Base-by-base conservation (phyloP, 148 eudicot species). In the Rhododendron kiyosumense region DNA sequence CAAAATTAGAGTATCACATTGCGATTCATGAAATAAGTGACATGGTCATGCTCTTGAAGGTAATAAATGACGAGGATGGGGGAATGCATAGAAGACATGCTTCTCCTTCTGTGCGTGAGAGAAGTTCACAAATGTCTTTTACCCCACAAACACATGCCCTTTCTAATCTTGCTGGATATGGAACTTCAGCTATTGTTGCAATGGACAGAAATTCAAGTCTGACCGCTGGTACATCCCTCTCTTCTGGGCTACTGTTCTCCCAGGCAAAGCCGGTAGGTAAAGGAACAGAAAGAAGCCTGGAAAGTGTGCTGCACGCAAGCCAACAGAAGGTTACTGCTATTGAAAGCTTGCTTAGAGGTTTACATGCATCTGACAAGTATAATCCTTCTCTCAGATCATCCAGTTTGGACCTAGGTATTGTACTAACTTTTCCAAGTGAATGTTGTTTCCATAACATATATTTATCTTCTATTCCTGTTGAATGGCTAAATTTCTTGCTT, bases 281-380 rank as follows among this genome's bases (percentile, higher is more conserved):
- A 91, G 93, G 89, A 22, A 83, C 94, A 77, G 98, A 97, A 36
- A 96, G 98, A 78, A 94, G 92, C 91, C 90, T 97, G 87, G 98
- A 97, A 91, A 95, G 96, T 86, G 98, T 97, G 65, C 87, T 97
- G 86, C 91, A 91, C 83, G 90, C 99, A 32, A 97, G 99, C 92
- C 95, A 97, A 88, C 98, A 97, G 90, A 97, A 97, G 90, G 99
- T 97, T 85, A 89, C 98, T 51, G 99, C 99, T n/a, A 97, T 97
- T 87, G 99, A 97, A 89, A 97, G 95, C 90, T 90, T 97, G 96
- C 99, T 97, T 85, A 89, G 96, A 89, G 98, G 99, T 85, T 83
- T 97, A 87, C 95, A 95, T 84, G 63, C 93, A 83, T 93, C 98
- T 73, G 94, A 93, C 84, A 93, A 90, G 92, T 82, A 86, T 85